A percentile compares a stretch with the other conserved stretches of the same genome.
Conservation (phyloP, 768 basidiomycete species). For the Leccinum ochraceum region DNA sequence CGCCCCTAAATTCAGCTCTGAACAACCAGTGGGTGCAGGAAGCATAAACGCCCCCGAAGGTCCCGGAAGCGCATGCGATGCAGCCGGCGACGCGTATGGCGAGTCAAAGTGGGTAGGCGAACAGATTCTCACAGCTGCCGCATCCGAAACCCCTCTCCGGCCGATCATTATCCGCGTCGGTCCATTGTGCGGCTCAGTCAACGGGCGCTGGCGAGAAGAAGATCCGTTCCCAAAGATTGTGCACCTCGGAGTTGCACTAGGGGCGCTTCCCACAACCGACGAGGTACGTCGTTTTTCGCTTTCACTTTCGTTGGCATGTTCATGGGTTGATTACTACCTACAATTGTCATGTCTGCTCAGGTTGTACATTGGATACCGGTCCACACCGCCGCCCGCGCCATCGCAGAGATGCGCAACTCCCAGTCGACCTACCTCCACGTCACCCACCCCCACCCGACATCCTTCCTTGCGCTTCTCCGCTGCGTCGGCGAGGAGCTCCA, state of each 20-base stretch:
- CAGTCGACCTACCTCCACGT: conserved; percentile 9
- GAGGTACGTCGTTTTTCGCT: conserved; percentile 18
- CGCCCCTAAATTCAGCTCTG: too few relatives aligned
- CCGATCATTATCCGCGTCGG: conserved; percentile 38
- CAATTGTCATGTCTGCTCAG: background rate
- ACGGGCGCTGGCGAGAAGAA: conserved; percentile 41
- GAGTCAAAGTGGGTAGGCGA: conserved; percentile 28
- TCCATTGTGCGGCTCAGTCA: conserved; percentile 36
- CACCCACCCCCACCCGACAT: conserved; percentile 13
- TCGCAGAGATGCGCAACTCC: conserved; percentile 20
- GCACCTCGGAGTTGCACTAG: conserved; percentile 17
- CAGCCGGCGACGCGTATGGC: conserved; percentile 12
- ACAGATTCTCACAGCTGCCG: conserved; percentile 24
- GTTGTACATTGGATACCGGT: conserved; percentile 20
- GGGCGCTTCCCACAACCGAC: conserved; percentile 20
- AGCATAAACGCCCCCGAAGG: background rate
- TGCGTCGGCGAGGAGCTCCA: conserved; percentile 5
- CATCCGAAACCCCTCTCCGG: conserved; percentile 20
- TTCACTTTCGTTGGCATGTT: background rate
- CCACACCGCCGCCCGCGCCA: conserved; percentile 13
- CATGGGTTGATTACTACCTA: background rate
- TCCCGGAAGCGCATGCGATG: conserved; percentile 10
- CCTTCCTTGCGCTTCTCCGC: conserved; percentile 12
- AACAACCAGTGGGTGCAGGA: background rate
- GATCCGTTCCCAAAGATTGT: conserved; percentile 42